Evolutionary conservation across 1,284 basidiomycete genomes (phyloP).

Genomic region (Polyporus tsugae): DNA sequence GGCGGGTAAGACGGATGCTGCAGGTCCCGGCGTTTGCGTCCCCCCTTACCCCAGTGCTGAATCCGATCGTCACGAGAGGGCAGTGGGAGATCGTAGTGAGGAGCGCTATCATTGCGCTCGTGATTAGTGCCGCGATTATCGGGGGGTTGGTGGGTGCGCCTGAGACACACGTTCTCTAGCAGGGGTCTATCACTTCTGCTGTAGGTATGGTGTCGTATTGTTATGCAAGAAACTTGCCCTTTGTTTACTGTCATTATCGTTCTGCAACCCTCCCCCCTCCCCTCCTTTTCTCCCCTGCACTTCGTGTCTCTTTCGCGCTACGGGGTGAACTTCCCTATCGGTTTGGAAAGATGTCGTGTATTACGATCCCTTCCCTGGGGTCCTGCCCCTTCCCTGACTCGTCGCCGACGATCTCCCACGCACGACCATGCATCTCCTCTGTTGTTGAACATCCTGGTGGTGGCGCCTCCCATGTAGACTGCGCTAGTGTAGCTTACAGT

Average conservation of each 20-base stretch:
- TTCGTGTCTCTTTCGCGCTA: not conserved
- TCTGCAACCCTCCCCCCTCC: not conserved
- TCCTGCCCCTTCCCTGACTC: not conserved
- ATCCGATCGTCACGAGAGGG: slow-evolving; percentile 72
- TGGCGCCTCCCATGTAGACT: not conserved
- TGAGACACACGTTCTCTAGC: slow-evolving; percentile 28
- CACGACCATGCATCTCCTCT: not conserved
- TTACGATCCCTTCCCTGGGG: not conserved
- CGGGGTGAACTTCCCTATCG: not conserved
- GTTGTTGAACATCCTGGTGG: not conserved
- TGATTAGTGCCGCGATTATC: slow-evolving; percentile 41
- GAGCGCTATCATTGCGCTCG: slow-evolving; percentile 46
- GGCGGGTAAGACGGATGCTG: slow-evolving; percentile 56
- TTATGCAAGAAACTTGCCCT: slow-evolving; percentile 1
- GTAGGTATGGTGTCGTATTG: not conserved
- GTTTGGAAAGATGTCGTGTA: not conserved
- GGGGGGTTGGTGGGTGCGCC: slow-evolving; percentile 43
- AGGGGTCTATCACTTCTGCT: not conserved
- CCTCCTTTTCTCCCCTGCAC: not conserved
- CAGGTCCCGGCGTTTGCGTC: slow-evolving; percentile 74
- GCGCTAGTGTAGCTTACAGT: not conserved
- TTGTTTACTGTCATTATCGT: not conserved
- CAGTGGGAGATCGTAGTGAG: slow-evolving; percentile 78
- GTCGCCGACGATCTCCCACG: not conserved
- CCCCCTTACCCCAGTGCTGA: slow-evolving; percentile 73